Percentiles rank a stretch among this genome's conserved stretches.
Evolutionary conservation across 169 alveolate species (phyloP).

Genomic region (Plasmodium knowlesi): DNA sequence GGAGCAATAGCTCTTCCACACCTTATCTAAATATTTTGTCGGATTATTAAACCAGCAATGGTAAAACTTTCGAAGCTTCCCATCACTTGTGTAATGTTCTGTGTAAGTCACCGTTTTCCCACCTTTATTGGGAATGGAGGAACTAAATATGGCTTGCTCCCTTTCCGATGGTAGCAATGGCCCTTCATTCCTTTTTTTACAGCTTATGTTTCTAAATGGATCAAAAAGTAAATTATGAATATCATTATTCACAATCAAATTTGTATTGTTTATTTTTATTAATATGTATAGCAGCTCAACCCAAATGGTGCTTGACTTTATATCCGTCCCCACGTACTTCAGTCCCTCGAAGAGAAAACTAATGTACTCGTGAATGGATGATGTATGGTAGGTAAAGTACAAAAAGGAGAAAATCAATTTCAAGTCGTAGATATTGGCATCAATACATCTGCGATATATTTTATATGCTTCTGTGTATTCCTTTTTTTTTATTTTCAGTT

Average conservation of each 20-base stretch:
- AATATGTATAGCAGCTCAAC: constrained; percentile 77
- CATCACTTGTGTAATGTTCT: constrained; percentile 61
- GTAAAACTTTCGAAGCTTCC: constrained; percentile 38
- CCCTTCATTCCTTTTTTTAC: background rate
- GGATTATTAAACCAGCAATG: constrained; percentile 79
- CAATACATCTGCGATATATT: constrained; percentile 63
- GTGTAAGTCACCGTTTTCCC: constrained; percentile 16
- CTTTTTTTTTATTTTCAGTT: constrained; percentile 64
- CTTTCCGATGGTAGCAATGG: constrained; percentile 76
- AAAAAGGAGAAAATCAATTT: constrained; percentile 71
- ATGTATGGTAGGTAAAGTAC: constrained; percentile 82
- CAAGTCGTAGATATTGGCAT: constrained; percentile 67
- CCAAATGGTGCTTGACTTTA: constrained; percentile 83
- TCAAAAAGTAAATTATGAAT: constrained; percentile 78
- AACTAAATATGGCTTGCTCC: constrained; percentile 79
- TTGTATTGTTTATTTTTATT: constrained; percentile 83
- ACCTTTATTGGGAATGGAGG: constrained; percentile 37
- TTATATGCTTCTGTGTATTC: constrained; percentile 60
- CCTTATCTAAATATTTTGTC: constrained; percentile 81
- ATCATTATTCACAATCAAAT: constrained; percentile 73
- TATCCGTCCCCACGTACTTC: constrained; percentile 81
- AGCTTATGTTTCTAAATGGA: constrained; percentile 76
- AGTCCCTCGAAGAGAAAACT: constrained; percentile 76
- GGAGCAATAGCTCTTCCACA: constrained; percentile 81
- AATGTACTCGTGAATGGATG: constrained; percentile 85